Conservation (phyloP, 495 filamentous ascomycete species). For the Aspergillus kassunensis region DNA sequence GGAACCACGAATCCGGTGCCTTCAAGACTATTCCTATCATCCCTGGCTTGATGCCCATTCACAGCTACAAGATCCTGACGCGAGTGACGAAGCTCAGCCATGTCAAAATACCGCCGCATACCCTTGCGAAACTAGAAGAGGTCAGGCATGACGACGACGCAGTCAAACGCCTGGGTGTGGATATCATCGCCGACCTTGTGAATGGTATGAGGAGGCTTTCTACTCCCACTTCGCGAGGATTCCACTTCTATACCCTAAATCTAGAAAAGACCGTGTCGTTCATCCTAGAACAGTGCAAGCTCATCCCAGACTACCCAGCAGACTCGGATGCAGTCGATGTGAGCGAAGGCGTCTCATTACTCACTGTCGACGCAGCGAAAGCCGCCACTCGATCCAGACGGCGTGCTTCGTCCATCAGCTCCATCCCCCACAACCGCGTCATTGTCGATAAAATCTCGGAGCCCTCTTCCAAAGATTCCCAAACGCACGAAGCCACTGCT, state of each 20-base stretch:
- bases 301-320: slow-evolving; percentile 63
- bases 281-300: slow-evolving; percentile 77
- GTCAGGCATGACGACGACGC: slow-evolving; percentile 88
- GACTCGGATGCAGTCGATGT: slow-evolving; percentile 42
- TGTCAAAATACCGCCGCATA: slow-evolving; percentile 66
- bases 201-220: slow-evolving; percentile 59
- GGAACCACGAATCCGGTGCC: slow-evolving; percentile 76
- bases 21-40: slow-evolving; percentile 90
- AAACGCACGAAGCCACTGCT: slow-evolving; percentile 53
- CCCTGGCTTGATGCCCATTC: slow-evolving; percentile 94
- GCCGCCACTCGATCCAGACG: slow-evolving; percentile 30
- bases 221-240: slow-evolving; percentile 61
- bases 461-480: slow-evolving; percentile 36
- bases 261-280: slow-evolving; percentile 94
- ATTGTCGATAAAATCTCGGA: slow-evolving; percentile 58
- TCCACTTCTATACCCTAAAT: slow-evolving; percentile 97
- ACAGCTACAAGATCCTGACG: slow-evolving; percentile 93
- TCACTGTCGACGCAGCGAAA: slow-evolving; percentile 26
- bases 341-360: slow-evolving; percentile 30
- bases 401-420: slow-evolving; percentile 50
- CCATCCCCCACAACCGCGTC: slow-evolving; percentile 72
- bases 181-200: slow-evolving; percentile 42
- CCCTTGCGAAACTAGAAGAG: slow-evolving; percentile 69
- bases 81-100: slow-evolving; percentile 94
- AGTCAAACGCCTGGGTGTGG: slow-evolving; percentile 62